A percentile compares a stretch with the other conserved stretches of the same genome.
These are phyloP conservation scores for Chaetomium sp. DNA, from an alignment of 2,329 filamentous ascomycete genomes.

Conservation along the genomic window DNA sequence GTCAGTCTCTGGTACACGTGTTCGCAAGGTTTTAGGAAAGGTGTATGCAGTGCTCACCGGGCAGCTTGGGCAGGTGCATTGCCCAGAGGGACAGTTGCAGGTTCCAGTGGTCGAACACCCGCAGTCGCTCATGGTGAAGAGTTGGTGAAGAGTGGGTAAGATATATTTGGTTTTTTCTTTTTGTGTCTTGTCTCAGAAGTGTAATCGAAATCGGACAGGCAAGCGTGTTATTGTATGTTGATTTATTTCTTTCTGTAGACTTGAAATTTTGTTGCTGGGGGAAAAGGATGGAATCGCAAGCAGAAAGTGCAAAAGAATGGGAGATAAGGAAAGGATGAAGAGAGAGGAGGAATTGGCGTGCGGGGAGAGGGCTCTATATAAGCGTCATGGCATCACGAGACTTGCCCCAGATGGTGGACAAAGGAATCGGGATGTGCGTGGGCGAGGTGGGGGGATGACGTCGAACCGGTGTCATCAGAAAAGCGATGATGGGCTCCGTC, in stretches of 20 bases:
- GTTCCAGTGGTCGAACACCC: slow-evolving; percentile 30
- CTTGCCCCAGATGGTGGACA: neutral
- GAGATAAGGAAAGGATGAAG: neutral
- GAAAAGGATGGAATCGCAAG: neutral
- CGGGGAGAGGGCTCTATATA: slow-evolving; percentile 7
- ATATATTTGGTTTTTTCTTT: neutral
- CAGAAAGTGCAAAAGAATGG: neutral
- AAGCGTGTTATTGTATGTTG: neutral
- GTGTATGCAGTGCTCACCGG: slow-evolving; percentile 22
- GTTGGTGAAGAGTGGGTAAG: neutral
- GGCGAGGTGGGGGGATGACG: slow-evolving; percentile 12
- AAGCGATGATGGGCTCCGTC: neutral
- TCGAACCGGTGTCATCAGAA: slow-evolving; percentile 9
- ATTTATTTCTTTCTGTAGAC: neutral
- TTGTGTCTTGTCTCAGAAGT: neutral
- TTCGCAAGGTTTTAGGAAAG: neutral
- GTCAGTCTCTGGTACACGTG: neutral
- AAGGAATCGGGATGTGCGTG: neutral
- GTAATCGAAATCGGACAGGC: neutral
- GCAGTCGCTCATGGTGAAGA: slow-evolving; percentile 30
- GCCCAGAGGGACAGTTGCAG: slow-evolving; percentile 31
- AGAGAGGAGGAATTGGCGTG: neutral
- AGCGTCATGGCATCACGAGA: slow-evolving; percentile 2
- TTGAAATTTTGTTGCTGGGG: slow-evolving; percentile 2
- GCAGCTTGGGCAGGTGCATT: slow-evolving; percentile 35